Evolutionary conservation across 495 filamentous ascomycete species (phyloP).

Genomic region (Ascodesmis nigricans): DNA sequence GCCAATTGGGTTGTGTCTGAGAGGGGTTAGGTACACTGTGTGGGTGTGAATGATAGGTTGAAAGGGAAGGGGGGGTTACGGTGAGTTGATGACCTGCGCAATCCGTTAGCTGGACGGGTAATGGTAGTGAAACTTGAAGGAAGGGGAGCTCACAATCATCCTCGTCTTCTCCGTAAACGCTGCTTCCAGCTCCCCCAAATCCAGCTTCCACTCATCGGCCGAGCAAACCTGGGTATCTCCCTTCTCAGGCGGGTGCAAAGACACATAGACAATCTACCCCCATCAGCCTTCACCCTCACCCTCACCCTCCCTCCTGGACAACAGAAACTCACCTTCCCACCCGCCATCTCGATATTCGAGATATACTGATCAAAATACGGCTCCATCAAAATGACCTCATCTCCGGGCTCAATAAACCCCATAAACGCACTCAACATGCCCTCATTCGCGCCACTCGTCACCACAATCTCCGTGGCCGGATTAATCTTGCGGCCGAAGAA

Average conservation of each 20-base stretch:
- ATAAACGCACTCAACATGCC: conserved; percentile 81
- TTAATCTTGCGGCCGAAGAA: conserved; percentile 60
- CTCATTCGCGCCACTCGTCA: conserved; percentile 94
- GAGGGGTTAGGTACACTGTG: conserved; percentile 17
- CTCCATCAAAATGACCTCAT: conserved; percentile 96
- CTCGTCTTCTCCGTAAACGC: conserved; percentile 71
- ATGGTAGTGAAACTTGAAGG: no score
- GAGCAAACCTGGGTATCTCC: conserved; percentile 59
- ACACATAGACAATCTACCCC: conserved; percentile 53
- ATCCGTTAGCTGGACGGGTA: no score
- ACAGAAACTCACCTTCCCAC: conserved; percentile 39
- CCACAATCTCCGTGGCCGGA: conserved; percentile 75
- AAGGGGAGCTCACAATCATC: conserved; percentile 83
- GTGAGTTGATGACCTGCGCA: conserved; percentile 30
- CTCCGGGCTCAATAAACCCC: conserved; percentile 81
- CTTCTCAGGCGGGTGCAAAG: conserved; percentile 72
- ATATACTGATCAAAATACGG: conserved; percentile 99
- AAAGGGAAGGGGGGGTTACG: no score
- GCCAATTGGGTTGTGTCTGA: conserved; percentile 71
- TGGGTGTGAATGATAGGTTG: no score
- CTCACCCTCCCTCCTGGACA: neutral
- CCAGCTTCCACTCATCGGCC: conserved; percentile 68
- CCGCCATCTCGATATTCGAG: conserved; percentile 92
- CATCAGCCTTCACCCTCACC: neutral
- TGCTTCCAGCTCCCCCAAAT: conserved; percentile 61